Evolutionary conservation across 2,329 filamentous ascomycete genomes (phyloP).

Genomic region (Cladosporium sp.): DNA sequence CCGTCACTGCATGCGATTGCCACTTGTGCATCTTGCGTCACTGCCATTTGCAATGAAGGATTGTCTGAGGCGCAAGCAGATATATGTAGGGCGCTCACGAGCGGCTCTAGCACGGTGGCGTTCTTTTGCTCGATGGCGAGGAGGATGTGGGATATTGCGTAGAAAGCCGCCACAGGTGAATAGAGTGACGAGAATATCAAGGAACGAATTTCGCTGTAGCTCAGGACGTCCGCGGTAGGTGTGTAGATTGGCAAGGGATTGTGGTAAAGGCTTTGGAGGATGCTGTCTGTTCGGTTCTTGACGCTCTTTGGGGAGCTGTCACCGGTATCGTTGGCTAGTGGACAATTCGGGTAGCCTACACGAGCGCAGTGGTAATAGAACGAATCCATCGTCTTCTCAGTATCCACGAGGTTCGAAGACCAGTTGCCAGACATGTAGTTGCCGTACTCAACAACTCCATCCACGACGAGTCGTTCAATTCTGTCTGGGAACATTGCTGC

Average conservation of each 20-base stretch:
- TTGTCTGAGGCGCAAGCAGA: conserved; percentile 1
- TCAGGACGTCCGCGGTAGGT: conserved; percentile 34
- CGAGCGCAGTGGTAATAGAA: conserved; percentile 44
- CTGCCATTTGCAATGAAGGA: neutral
- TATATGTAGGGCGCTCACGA: conserved; percentile 15
- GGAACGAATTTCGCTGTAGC: conserved; percentile 36
- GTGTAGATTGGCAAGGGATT: conserved; percentile 35
- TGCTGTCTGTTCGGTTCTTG: conserved; percentile 28
- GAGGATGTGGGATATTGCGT: conserved; percentile 31
- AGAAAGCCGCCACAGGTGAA: conserved; percentile 31
- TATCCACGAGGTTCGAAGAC: conserved; percentile 38
- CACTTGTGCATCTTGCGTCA: neutral
- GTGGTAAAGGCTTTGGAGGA: conserved; percentile 36
- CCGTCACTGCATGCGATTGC: conserved; percentile 39
- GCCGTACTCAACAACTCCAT: conserved; percentile 43
- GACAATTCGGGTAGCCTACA: conserved; percentile 37
- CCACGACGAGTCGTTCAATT: conserved; percentile 36
- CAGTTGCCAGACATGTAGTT: conserved; percentile 34
- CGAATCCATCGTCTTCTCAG: conserved; percentile 38
- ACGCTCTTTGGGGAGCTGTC: conserved; percentile 33
- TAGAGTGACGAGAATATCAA: conserved; percentile 36
- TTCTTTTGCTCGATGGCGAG: conserved; percentile 30
- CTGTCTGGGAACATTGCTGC: conserved; percentile 39
- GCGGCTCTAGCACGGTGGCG: conserved; percentile 26
- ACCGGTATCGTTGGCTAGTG: conserved; percentile 29